Percentiles rank a stretch among this genome's conserved stretches.
phyloP scores from a whole-genome alignment of 1,284 basidiomycete genomes.

The Rhodotorula sp. region DNA sequence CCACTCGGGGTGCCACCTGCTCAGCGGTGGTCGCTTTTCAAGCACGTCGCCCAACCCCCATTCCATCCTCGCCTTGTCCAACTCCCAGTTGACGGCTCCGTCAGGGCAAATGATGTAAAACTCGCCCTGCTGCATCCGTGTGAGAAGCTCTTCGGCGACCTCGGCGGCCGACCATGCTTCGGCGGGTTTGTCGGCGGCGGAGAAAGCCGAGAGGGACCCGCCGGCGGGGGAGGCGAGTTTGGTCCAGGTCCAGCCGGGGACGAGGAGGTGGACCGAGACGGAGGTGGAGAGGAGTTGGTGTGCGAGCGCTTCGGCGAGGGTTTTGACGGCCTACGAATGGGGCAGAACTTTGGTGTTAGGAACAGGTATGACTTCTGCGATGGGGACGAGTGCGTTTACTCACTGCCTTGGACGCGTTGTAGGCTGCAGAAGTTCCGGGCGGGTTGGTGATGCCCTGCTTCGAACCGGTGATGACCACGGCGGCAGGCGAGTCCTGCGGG shows the following conservation, averaged over 20 bases:
- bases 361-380: neutral
- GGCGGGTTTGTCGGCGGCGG: conserved; percentile 34
- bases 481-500: conserved; percentile 27
- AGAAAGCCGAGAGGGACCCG: neutral
- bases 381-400: neutral
- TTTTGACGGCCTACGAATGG: conserved; percentile 30
- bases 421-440: conserved; percentile 40
- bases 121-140: conserved; percentile 25
- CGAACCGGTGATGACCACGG: conserved; percentile 42
- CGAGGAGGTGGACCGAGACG: conserved; percentile 40
- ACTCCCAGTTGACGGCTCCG: conserved; percentile 18
- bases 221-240: conserved; percentile 37
- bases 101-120: conserved; percentile 45
- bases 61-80: conserved; percentile 41
- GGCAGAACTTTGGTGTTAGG: neutral
- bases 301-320: conserved; percentile 33
- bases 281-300: conserved; percentile 32
- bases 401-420: conserved; percentile 39
- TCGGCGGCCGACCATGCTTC: conserved; percentile 40
- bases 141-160: conserved; percentile 42
- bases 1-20: conserved; percentile 42
- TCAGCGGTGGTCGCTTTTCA: conserved; percentile 41
- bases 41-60: conserved; percentile 41
- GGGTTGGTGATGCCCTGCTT: conserved; percentile 45
- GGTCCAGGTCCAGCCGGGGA: conserved; percentile 43